These are phyloP conservation scores for Podaxis sp. DNA, from an alignment of 768 basidiomycete species.

Conservation along the genomic window DNA sequence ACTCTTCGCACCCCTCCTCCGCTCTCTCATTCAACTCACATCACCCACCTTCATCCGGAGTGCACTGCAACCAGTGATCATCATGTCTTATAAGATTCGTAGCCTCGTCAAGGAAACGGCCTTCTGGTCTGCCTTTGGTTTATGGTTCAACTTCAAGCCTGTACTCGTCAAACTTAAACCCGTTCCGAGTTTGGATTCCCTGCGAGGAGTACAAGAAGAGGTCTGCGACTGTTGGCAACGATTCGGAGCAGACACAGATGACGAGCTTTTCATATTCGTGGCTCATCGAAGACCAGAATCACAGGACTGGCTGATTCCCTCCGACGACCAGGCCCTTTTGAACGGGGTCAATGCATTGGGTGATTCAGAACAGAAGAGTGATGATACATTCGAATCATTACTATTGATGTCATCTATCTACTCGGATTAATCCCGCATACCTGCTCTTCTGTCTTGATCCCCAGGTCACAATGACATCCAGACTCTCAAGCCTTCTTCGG, in stretches of 20 bases:
- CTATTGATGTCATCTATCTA: slow-evolving; percentile 40
- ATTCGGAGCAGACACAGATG: slow-evolving; percentile 38
- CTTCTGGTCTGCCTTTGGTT: slow-evolving; percentile 79
- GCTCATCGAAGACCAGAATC: slow-evolving; percentile 58
- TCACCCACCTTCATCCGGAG: slow-evolving; percentile 37
- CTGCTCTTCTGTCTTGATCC: neutral
- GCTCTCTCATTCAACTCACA: slow-evolving; percentile 70
- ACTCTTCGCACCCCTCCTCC: slow-evolving; percentile 71
- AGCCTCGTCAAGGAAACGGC: slow-evolving; percentile 66
- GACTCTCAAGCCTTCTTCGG: too few species aligned
- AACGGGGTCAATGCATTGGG: slow-evolving; percentile 51
- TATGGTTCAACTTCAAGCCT: slow-evolving; percentile 68
- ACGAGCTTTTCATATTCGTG: slow-evolving; percentile 55
- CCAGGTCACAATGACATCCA: too few species aligned
- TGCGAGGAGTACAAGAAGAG: slow-evolving; percentile 7
- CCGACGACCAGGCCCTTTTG: slow-evolving; percentile 49
- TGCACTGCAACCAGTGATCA: slow-evolving; percentile 30
- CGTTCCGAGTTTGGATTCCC: neutral
- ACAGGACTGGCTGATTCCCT: slow-evolving; percentile 48
- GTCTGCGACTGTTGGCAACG: slow-evolving; percentile 29
- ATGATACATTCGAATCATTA: slow-evolving; percentile 71
- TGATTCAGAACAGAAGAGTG: slow-evolving; percentile 39
- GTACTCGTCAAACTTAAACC: slow-evolving; percentile 33
- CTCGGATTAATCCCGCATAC: slow-evolving; percentile 5
- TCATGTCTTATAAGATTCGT: slow-evolving; percentile 76